Evolutionary conservation across 2,329 filamentous ascomycete genomes (phyloP), one percentile per base, ranked within the genome.

Genomic region (Thermoascus crustaceus): DNA sequence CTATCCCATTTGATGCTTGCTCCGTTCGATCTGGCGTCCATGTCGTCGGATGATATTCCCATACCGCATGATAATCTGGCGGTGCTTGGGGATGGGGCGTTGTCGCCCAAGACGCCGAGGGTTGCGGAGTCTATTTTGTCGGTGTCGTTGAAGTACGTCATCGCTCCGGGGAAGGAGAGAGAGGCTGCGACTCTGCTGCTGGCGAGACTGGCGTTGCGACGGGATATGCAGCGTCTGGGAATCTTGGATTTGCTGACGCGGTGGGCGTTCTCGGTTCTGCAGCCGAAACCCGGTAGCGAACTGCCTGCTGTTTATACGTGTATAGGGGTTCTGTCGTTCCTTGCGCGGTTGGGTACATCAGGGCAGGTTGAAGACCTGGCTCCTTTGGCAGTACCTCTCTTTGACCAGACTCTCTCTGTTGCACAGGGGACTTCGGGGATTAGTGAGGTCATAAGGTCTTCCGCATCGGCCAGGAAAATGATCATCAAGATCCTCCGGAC

Each of bases 21-120:
- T 1, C 91, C 91, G 0, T 98, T 98, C 60, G 88, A 95, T 50
- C 68, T 98, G 34, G 74, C 80, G 2, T 87, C 85, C 2, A 88
- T 98, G 41, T 95, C 88, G 1, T 66, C 64, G 8, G 54, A 57
- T 20, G 48, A 54, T 34, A 54, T 62, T 4, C 53, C 55, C 1
- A 45, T 62, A 1, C 61, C 61, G 2, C 50, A 59, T 32, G 47
- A 56, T 9, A 58, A 58, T 34, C 25, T 56, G 13, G 32, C 42
- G 9, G 41, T 52, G 3, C 20, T 61, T 9, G 37, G 40, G 11
- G 50, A 57, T 9, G 37, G 40, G 11, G 50, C 57, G 6, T 72
- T 83, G 60, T 75, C 80, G 0, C 47, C 56, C 1, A 63, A 75
- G 20, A 63, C 86, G 1, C 86, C 89, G 0, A 74, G 74, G 2